Evolutionary conservation across 371 early-diverging fungal species (phyloP), one percentile per base, ranked within the genome.

Genomic region (Rhizopus microsporus): DNA sequence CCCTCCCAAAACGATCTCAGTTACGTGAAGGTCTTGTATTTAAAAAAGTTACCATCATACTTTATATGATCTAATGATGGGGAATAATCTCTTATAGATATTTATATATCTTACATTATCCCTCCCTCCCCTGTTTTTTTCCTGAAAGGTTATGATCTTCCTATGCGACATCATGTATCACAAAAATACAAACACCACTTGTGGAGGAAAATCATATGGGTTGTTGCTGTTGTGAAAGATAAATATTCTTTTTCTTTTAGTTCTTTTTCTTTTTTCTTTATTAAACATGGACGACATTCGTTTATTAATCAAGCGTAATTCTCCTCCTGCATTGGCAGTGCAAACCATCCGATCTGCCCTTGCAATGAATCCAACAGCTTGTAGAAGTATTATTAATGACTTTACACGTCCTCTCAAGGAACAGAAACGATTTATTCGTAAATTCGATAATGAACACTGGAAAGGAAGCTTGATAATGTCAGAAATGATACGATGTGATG

Each of bases 401-500:
- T 32, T 64, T 3, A 59, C 59, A 35, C 65, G 55, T 12, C 65
- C 65, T 7, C 17, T 60, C 30, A 30, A 49, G 7, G 52, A 60
- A 31, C 66, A 65, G 51, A 54, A 49, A 30, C 39, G 61, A 30
- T 61, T 54, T 49, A 31, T 60, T 29, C 57, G 56, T 5, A 60
- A 67, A 35, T 58, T 67, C 15, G 43, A 61, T 8, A 55, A 67
- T 48, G 52, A 62, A 5, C 17, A 62, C 37, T 62, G 59, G 56
- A 62, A 62, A 23, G 59, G 62, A n/a, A 42, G 47, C 17, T 32
- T 67, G 13, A 62, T 67, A 16, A 57, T 67, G 67, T 51, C 52
- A 5, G 60, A 65, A 40, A 60, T 60, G 52, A 43, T 56, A 30
- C 43, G 52, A 12, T 65, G 60, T 23, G 64, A 64, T 42, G 65